Evolutionary conservation across 2,329 filamentous ascomycete species (phyloP), one percentile per base, ranked within the genome.

Genomic region (Penicillium sp.): DNA sequence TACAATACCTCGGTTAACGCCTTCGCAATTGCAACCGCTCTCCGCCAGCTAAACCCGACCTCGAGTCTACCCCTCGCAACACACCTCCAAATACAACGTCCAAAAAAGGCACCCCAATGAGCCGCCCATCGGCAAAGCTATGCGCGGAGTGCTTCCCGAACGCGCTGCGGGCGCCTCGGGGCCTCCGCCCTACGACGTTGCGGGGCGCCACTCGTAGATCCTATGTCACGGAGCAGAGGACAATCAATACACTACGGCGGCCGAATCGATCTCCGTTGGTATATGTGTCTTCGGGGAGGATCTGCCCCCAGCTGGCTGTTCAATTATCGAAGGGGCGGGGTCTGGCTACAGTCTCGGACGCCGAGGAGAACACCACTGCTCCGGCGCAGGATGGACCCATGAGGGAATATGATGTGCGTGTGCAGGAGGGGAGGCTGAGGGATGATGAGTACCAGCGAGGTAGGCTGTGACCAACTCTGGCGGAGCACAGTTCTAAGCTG

Each of bases 401-500:
- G 69, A 83, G 87, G 62, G 93, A 97, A 75, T 99, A 99, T 74
- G 89, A 97, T 72, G 81, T 83, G 58, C 85, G 93, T 46, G 92
- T 99, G 9, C 80, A 86, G 46, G 78, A 81, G 43, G 91, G 92
- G 11, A 79, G 84, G 48, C 74, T 99, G 62, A 84, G 89, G 62
- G 91, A 97, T 72, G 94, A 99, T 72, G 86, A 91, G 63, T 90
- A 97, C 75, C 94, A 99, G 75, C 82, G 94, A 82, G 87, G 90
- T 92, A 78, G 61, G 48, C 45, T 21, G 11, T 23, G 41, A 5
- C n/a, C n/a, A 16, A 33, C 13, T 54, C 16, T 44, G 8, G 23
- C 19, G n/a, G 25, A 23, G 19, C 27, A 21, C 9, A 34, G 19
- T 11, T 25, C 27, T 3, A 40, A 33, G 29, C 51, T 54, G 15